phyloP scores from a whole-genome alignment of 148 eudicot species.

The Suaeda aralocaspica region DNA sequence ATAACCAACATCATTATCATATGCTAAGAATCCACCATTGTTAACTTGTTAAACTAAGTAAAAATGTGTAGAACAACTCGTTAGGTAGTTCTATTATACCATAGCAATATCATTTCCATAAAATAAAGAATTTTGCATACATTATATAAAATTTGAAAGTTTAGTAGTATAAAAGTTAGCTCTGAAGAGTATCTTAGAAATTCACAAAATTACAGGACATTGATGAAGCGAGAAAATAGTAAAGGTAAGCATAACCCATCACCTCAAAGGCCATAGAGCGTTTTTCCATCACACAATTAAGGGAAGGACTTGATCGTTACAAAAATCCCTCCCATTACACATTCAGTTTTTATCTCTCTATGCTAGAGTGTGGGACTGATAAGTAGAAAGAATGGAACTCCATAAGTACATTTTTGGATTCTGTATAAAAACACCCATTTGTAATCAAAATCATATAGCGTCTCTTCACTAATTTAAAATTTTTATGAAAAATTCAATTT shows the following conservation, averaged over 20 bases:
- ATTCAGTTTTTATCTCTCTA: not conserved
- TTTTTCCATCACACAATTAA: not conserved
- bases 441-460: not conserved
- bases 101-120: not conserved
- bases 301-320: not conserved
- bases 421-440: not conserved
- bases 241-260: not conserved
- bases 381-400: not conserved
- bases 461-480: no score
- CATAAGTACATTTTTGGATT: not conserved
- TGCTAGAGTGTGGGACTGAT: no score
- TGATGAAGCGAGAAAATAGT: no score
- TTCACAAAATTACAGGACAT: not conserved
- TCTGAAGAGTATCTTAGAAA: not conserved
- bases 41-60: no score
- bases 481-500: no score
- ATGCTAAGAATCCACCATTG: no score
- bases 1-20: no score
- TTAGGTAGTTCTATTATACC: not conserved
- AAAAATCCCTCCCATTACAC: no score
- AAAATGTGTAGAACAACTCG: not conserved
- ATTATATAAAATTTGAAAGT: not conserved
- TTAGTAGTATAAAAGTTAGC: not conserved
- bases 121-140: no score
- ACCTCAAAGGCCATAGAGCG: not conserved